These are phyloP conservation scores for Suillus fuscotomentosus DNA, from an alignment of 768 basidiomycete species.

Conservation along the genomic window DNA sequence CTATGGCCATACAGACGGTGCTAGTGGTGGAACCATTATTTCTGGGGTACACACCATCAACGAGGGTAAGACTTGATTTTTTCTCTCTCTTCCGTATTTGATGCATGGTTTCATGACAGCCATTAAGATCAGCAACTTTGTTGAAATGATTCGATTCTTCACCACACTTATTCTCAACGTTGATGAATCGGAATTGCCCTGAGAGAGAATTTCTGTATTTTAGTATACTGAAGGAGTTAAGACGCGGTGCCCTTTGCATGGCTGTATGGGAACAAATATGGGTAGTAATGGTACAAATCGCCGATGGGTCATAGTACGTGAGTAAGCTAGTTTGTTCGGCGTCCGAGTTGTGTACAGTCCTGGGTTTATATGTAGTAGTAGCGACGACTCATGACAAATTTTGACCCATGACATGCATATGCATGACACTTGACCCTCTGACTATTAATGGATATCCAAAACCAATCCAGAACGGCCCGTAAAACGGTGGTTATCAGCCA, in stretches of 20 bases:
- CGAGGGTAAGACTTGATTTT: conserved; percentile 48
- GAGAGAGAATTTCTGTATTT: not conserved
- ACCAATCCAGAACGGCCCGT: not conserved
- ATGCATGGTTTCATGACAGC: conserved; percentile 31
- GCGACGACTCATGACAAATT: too few species aligned
- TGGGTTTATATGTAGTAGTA: too few species aligned
- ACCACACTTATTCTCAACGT: conserved; percentile 64
- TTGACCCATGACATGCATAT: too few species aligned
- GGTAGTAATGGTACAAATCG: too few species aligned
- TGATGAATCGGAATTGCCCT: conserved; percentile 45
- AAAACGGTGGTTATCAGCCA: not conserved
- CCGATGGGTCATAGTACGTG: too few species aligned
- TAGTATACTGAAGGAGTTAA: too few species aligned
- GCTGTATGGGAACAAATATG: too few species aligned
- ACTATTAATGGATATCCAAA: not conserved
- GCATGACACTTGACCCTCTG: not conserved
- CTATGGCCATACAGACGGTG: conserved; percentile 43
- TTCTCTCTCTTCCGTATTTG: not conserved
- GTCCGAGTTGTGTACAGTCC: too few species aligned
- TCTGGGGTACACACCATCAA: conserved; percentile 67
- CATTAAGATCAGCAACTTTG: conserved; percentile 47
- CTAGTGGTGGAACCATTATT: conserved; percentile 28
- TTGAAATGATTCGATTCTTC: conserved; percentile 70
- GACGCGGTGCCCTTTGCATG: too few species aligned
- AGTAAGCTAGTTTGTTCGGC: too few species aligned